Conservation (phyloP, 1,284 basidiomycete genomes). For the Cutaneotrichosporon sp. region DNA sequence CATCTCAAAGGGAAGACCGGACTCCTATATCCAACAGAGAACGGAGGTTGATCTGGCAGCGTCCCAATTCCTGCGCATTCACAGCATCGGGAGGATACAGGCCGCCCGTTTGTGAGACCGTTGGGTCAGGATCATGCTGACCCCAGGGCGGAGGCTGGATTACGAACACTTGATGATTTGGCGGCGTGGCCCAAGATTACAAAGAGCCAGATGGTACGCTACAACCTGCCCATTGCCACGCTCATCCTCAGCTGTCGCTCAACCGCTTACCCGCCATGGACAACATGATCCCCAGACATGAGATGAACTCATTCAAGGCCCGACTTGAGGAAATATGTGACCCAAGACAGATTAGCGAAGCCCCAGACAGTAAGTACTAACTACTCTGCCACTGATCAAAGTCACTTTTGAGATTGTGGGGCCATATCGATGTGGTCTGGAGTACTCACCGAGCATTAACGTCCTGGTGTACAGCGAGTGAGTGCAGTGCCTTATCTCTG, state of each 20-base stretch:
- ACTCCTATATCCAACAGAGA: neutral
- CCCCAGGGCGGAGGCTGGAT: neutral
- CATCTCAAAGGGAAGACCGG: neutral
- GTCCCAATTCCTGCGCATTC: neutral
- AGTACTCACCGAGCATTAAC: neutral
- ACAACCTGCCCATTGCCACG: neutral
- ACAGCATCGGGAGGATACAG: neutral
- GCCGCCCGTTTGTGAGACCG: neutral
- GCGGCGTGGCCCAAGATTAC: neutral
- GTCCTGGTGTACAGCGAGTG: conserved; percentile 1
- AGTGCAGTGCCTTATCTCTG: neutral
- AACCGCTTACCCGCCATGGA: neutral
- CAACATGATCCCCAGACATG: neutral
- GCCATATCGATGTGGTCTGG: conserved; percentile 2
- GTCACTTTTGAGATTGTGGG: conserved; percentile 1
- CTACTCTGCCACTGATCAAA: neutral
- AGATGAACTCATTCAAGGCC: conserved; percentile 1
- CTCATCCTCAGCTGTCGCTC: neutral
- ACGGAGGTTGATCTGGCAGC: neutral
- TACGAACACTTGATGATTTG: neutral
- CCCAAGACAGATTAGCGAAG: neutral
- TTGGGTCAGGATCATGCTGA: neutral
- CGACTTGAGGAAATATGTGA: neutral
- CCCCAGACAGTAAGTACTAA: neutral
- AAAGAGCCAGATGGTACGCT: neutral